Conservation (phyloP, 495 filamentous ascomycete genomes). For the Neurospora cerealis region DNA sequence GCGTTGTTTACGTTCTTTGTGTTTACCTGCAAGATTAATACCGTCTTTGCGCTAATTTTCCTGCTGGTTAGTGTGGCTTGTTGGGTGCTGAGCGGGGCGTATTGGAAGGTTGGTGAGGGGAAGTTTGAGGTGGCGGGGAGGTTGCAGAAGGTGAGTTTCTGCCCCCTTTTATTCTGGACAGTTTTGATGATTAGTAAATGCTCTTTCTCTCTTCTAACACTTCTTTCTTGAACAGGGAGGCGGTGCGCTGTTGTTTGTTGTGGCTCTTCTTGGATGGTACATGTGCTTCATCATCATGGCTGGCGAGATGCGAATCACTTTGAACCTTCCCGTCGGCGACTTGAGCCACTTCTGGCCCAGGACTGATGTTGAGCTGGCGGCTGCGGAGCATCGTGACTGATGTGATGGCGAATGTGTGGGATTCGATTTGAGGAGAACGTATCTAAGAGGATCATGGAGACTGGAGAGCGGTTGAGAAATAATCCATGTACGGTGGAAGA, state of each 20-base stretch:
- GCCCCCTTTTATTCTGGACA: neutral
- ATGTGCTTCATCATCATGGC: slow-evolving; percentile 47
- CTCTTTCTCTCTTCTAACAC: neutral
- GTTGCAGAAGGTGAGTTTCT: slow-evolving; percentile 34
- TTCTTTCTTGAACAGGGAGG: slow-evolving; percentile 22
- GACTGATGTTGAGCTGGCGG: slow-evolving; percentile 35
- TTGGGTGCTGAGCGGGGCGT: slow-evolving; percentile 40
- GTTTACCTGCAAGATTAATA: slow-evolving; percentile 45
- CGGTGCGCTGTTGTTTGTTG: slow-evolving; percentile 39
- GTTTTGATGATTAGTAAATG: neutral
- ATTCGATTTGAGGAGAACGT: neutral
- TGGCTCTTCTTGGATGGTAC: slow-evolving; percentile 43
- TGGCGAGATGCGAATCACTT: slow-evolving; percentile 43
- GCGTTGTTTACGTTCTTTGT: slow-evolving; percentile 46
- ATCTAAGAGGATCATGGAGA: neutral
- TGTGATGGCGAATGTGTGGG: neutral
- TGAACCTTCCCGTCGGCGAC: slow-evolving; percentile 45
- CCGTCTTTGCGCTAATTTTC: slow-evolving; percentile 44
- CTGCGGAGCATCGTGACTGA: slow-evolving; percentile 18
- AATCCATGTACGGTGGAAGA: neutral
- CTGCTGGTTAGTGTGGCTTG: slow-evolving; percentile 36
- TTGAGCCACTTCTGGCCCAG: slow-evolving; percentile 43
- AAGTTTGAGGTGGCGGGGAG: slow-evolving; percentile 31
- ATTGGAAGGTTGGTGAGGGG: slow-evolving; percentile 38
- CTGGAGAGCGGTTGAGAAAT: neutral